Percentiles rank a stretch among this genome's conserved stretches.
phyloP scores from a whole-genome alignment of 1,284 basidiomycete genomes.

The Tylopilus sp. region DNA sequence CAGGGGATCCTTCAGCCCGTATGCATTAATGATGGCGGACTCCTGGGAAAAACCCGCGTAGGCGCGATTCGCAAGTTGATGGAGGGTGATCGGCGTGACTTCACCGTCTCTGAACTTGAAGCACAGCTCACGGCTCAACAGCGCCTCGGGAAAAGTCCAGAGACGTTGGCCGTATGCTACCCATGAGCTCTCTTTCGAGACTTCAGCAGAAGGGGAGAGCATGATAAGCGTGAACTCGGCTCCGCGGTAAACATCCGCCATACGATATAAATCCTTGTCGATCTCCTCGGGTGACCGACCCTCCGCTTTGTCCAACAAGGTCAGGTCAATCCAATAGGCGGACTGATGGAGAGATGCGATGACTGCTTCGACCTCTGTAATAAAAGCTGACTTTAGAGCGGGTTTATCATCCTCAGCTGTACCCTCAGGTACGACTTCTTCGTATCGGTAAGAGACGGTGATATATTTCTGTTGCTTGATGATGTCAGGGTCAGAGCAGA shows the following conservation, averaged over 20 bases:
- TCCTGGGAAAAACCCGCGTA: conserved; percentile 19
- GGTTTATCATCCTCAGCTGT: background rate
- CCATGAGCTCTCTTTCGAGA: conserved; percentile 14
- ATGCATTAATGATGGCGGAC: conserved; percentile 24
- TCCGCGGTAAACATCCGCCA: conserved; percentile 27
- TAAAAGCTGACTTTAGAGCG: conserved; percentile 1
- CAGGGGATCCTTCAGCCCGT: conserved; percentile 21
- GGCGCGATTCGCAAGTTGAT: conserved; percentile 26
- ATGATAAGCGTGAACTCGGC: conserved; percentile 31
- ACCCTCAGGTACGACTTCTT: conserved; percentile 9
- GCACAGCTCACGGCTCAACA: conserved; percentile 19
- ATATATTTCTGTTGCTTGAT: conserved; percentile 20
- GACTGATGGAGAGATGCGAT: conserved; percentile 11
- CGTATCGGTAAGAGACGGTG: conserved; percentile 19
- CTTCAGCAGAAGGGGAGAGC: conserved; percentile 1
- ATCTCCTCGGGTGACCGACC: conserved; percentile 1
- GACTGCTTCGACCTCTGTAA: conserved; percentile 5
- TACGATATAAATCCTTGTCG: conserved; percentile 26
- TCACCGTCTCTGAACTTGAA: conserved; percentile 14
- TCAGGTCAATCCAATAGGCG: conserved; percentile 30
- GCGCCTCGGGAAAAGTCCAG: conserved; percentile 19
- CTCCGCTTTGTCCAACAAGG: background rate
- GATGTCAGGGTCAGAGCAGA: conserved; percentile 1
- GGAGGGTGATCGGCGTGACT: conserved; percentile 22
- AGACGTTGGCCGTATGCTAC: conserved; percentile 25